phyloP scores from a whole-genome alignment of 2,329 filamentous ascomycete genomes.

The Albifimbria verrucaria region DNA sequence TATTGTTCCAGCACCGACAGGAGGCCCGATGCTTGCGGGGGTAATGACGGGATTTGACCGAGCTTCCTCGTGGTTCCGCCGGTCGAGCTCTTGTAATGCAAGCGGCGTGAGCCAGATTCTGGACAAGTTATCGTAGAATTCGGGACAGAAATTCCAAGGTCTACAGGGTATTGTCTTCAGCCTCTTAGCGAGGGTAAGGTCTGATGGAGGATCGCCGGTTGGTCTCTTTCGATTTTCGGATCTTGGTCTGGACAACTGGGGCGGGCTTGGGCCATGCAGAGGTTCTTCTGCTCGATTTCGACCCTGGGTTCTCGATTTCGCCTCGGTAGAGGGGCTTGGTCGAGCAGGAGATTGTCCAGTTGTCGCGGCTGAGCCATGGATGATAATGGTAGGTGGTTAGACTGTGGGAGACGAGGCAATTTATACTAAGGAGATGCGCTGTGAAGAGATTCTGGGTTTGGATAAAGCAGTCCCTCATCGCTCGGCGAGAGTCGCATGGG shows the following conservation, averaged over 20 bases:
- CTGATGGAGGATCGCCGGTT: conserved; percentile 1
- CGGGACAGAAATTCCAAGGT: conserved; percentile 15
- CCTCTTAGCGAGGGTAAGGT: not conserved
- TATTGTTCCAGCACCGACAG: not conserved
- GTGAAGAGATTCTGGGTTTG: too few relatives aligned
- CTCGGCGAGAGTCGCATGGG: too few relatives aligned
- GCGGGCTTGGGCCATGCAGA: not conserved
- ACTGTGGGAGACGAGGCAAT: not conserved
- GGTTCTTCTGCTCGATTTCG: not conserved
- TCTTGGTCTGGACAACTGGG: not conserved
- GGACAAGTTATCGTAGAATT: conserved; percentile 24
- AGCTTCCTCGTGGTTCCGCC: conserved; percentile 11
- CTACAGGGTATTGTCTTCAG: not conserved
- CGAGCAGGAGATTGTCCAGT: not conserved
- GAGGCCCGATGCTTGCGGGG: not conserved
- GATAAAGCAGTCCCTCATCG: too few relatives aligned
- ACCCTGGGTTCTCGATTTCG: not conserved
- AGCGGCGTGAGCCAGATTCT: conserved; percentile 20
- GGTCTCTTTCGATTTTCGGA: not conserved
- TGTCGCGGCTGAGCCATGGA: not conserved
- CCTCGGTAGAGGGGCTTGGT: not conserved
- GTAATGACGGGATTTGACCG: too few relatives aligned
- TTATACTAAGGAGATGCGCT: too few relatives aligned
- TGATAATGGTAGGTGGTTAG: not conserved
- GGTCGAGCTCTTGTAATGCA: conserved; percentile 23